phyloP scores from a whole-genome alignment of 495 filamentous ascomycete species.

The Lophiotrema nucula region DNA sequence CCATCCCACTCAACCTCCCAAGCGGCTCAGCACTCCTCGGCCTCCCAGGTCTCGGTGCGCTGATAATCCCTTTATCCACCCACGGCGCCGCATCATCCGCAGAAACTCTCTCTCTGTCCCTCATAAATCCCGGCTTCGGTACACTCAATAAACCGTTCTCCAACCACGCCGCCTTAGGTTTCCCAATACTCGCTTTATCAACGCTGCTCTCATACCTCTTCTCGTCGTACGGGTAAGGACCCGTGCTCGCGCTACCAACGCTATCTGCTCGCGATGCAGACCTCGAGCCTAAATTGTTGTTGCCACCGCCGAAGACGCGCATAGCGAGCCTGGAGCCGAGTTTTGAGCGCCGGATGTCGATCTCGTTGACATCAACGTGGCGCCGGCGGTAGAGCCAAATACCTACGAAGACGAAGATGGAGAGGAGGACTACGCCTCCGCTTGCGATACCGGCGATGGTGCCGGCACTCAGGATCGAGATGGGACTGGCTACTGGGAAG shows the following conservation, averaged over 20 bases:
- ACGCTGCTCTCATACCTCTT: constrained; percentile 1
- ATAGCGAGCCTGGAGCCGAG: constrained; percentile 20
- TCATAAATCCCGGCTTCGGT: constrained; percentile 17
- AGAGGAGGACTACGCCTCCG: constrained; percentile 2
- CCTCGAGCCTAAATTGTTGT: background rate
- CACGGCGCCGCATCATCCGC: background rate
- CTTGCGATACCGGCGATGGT: constrained; percentile 17
- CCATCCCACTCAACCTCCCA: constrained; percentile 31
- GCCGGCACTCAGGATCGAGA: constrained; percentile 1
- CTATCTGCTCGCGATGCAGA: background rate
- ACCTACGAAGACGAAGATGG: constrained; percentile 5
- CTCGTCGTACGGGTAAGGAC: background rate
- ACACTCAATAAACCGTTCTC: constrained; percentile 26
- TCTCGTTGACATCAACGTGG: constrained; percentile 16
- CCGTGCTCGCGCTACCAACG: background rate
- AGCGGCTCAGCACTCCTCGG: constrained; percentile 27
- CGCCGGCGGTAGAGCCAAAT: constrained; percentile 6
- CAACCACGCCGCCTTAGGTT: constrained; percentile 14
- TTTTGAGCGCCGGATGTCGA: constrained; percentile 26
- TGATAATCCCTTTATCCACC: constrained; percentile 12
- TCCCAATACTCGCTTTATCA: constrained; percentile 17
- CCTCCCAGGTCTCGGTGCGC: constrained; percentile 17
- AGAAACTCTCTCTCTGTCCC: constrained; percentile 8
- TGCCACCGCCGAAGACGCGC: constrained; percentile 16
- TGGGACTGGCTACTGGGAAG: constrained; percentile 9